phyloP scores from a whole-genome alignment of 768 basidiomycete genomes.

The Auriscalpium vulgare region DNA sequence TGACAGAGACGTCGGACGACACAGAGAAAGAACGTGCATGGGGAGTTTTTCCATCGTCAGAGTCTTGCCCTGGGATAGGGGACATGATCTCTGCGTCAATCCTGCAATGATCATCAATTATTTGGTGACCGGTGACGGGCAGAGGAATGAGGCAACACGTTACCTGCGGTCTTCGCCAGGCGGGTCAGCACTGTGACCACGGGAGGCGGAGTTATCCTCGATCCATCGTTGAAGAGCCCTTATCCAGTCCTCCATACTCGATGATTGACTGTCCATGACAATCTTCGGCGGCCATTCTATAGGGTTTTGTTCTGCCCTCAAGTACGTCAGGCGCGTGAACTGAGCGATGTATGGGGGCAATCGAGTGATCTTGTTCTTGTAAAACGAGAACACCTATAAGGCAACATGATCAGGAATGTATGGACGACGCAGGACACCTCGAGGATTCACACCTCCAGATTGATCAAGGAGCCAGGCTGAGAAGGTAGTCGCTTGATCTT shows the following conservation, averaged over 20 bases:
- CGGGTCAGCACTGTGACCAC: conserved; percentile 41
- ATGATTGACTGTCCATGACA: conserved; percentile 37
- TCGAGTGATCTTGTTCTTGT: conserved; percentile 74
- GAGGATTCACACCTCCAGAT: conserved; percentile 52
- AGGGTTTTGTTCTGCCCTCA: conserved; percentile 88
- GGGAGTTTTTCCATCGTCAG: conserved; percentile 3
- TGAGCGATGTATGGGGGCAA: conserved; percentile 74
- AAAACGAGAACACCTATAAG: conserved; percentile 72
- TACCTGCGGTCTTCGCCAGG: conserved; percentile 34
- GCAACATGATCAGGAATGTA: conserved; percentile 1
- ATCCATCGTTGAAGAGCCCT: conserved; percentile 70
- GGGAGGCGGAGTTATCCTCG: conserved; percentile 35
- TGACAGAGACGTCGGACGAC: conserved; percentile 47
- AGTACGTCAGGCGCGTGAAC: conserved; percentile 64
- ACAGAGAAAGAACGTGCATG: conserved; percentile 56
- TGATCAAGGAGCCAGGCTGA: conserved; percentile 68
- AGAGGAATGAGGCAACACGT: conserved; percentile 32
- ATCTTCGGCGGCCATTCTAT: conserved; percentile 83
- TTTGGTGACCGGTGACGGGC: not conserved
- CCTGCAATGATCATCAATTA: conserved; percentile 22
- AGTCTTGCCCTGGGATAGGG: not conserved
- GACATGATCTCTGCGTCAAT: no score
- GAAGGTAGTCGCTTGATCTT: conserved; percentile 75
- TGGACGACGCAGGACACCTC: not conserved
- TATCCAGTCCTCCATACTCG: conserved; percentile 66